A percentile compares a stretch with the other conserved stretches of the same genome.
These are phyloP conservation scores for Lactarius vividus DNA, from an alignment of 768 basidiomycete genomes.

Conservation along the genomic window DNA sequence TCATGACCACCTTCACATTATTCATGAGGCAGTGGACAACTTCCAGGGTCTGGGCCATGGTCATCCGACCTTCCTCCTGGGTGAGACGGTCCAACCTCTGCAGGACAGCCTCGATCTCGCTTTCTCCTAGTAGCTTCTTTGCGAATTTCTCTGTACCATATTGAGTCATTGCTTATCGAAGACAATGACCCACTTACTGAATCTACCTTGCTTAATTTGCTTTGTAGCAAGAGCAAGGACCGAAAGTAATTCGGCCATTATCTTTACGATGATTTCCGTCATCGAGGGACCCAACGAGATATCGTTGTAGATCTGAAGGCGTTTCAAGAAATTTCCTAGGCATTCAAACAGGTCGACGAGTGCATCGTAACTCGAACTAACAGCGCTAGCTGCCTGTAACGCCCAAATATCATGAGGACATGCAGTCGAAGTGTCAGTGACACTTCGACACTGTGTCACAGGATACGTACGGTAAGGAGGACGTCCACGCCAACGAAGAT, in stretches of 20 bases:
- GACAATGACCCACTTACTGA: not conserved
- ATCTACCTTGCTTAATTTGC: not conserved
- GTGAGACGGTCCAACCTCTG: not conserved
- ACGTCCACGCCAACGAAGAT: not conserved
- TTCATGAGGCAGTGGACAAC: not conserved
- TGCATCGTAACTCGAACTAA: not conserved
- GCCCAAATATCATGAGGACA: not conserved
- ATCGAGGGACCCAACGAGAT: not conserved
- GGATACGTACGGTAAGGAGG: not conserved
- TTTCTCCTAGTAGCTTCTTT: not conserved
- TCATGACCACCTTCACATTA: too few relatives aligned
- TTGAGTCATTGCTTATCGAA: not conserved
- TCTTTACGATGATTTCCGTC: not conserved
- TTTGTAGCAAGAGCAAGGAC: not conserved
- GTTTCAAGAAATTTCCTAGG: not conserved
- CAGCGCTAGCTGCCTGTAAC: not conserved
- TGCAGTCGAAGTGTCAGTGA: not conserved
- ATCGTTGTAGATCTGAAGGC: not conserved
- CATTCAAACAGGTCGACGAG: not conserved
- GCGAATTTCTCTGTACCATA: not conserved
- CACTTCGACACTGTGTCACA: too few relatives aligned
- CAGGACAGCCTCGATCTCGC: constrained; percentile 2
- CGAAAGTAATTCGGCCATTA: not conserved
- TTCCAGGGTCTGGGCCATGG: not conserved
- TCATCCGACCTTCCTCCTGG: not conserved